Evolutionary conservation across 169 alveolate species (phyloP).

Genomic region (Cryptosporidium meleagridis): DNA sequence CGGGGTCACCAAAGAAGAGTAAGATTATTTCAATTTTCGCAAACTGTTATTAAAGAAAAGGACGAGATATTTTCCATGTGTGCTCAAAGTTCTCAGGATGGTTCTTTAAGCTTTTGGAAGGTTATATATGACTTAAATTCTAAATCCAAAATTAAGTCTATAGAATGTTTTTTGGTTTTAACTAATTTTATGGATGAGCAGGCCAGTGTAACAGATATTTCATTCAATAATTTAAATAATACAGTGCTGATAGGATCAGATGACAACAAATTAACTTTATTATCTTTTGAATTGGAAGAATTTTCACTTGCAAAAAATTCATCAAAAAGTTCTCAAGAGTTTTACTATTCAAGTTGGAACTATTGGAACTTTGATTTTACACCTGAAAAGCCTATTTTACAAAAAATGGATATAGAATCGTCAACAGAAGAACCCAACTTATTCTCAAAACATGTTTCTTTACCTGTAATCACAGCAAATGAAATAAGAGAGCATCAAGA

Average conservation of each 20-base stretch:
- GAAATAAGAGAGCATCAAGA: conserved; percentile 61
- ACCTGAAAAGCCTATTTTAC: conserved; percentile 28
- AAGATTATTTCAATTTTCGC: conserved; percentile 38
- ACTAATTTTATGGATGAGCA: conserved; percentile 73
- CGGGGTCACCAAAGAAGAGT: conserved; percentile 67
- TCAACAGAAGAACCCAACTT: neutral
- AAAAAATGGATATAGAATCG: neutral
- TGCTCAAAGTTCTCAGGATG: conserved; percentile 73
- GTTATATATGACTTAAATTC: conserved; percentile 34
- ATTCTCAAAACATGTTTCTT: neutral
- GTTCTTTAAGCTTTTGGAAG: conserved; percentile 67
- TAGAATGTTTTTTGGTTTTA: conserved; percentile 62
- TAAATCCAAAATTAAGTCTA: conserved; percentile 18
- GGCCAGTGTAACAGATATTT: conserved; percentile 63
- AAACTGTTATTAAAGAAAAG: conserved; percentile 28
- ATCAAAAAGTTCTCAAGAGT: neutral
- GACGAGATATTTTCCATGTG: conserved; percentile 53
- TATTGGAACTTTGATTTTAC: conserved; percentile 38
- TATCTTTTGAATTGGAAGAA: conserved; percentile 53
- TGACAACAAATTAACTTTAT: conserved; percentile 45
- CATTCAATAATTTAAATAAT: conserved; percentile 33
- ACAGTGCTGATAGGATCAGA: conserved; percentile 60
- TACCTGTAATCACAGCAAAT: conserved; percentile 37
- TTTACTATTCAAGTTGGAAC: conserved; percentile 29
- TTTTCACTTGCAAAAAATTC: conserved; percentile 40